Evolutionary conservation across 2,329 filamentous ascomycete species (phyloP), one percentile per base, ranked within the genome.

Genomic region (Xylaria hypoxylon): DNA sequence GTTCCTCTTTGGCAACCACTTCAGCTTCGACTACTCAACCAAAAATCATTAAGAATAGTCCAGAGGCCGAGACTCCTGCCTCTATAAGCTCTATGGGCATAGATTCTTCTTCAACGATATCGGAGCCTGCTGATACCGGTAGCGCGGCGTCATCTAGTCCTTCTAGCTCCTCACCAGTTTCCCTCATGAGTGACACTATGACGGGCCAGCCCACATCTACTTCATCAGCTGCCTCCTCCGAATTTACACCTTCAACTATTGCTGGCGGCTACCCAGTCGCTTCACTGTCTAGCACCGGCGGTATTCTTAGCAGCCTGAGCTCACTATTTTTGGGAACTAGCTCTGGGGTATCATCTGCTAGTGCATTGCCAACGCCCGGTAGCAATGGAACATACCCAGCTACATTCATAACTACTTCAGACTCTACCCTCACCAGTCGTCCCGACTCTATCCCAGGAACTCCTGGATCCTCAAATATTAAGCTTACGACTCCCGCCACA

Each of bases 271-370:
- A 71, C 33, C 68, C 72, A 13, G 48, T 68, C 8, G 69, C 61
- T 55, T 68, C 72, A 40, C 28, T 52, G n/a, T 64, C 69, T 48
- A 71, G 64, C 22, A 68, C 70, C 10, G 59, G 70, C 17, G 75
- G 74, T 3, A 58, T 76, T 11, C 56, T 75, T 24, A 77, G 75
- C 56, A 77, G 74, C 57, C 22, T 77, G 33, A 77, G 76, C 62
- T 77, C 75, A 8, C 56, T 68, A 5, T 62, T 77, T 42, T 58
- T 77, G 17, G 76, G 74, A 19, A 70, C 72, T 26, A 72, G 61
- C 26, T 57, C 58, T 70, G 58, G 19, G 64, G 44, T 17, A 22
- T 31, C 50, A 38, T 63, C 38, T 28, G 47, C n/a, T 17, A 55
- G 22, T 44, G 33, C 24, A 40, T 58, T 38, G 2, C 31, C 64